Conservation (phyloP, 805 yeast genomes). For the Zygotorulaspora sp. region DNA sequence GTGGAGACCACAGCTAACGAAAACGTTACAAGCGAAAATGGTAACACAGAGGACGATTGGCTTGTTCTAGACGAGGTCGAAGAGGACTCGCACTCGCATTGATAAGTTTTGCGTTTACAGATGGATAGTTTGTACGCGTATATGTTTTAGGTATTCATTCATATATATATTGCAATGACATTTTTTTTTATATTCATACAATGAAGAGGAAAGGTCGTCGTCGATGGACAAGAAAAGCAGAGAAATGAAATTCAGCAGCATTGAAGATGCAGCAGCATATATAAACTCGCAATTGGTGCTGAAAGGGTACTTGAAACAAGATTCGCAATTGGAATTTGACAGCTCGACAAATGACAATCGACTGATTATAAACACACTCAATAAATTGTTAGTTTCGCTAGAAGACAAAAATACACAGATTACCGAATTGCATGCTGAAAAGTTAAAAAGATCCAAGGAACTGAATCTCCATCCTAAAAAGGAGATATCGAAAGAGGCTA, state of each 20-base stretch:
- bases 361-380: slow-evolving; percentile 22
- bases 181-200: slow-evolving; percentile 7
- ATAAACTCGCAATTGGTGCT: slow-evolving; percentile 21
- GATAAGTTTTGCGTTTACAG: not conserved
- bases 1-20: slow-evolving; percentile 70
- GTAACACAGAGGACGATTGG: slow-evolving; percentile 56
- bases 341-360: slow-evolving; percentile 13
- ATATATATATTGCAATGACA: slow-evolving; percentile 7
- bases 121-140: too few relatives aligned
- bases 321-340: slow-evolving; percentile 4
- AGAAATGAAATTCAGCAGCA: slow-evolving; percentile 10
- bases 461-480: not conserved
- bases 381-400: slow-evolving; percentile 18
- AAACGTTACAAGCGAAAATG: slow-evolving; percentile 37
- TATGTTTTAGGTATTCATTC: slow-evolving; percentile 2
- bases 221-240: too few relatives aligned
- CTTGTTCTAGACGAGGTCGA: slow-evolving; percentile 50
- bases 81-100: slow-evolving; percentile 9
- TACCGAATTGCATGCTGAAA: slow-evolving; percentile 5
- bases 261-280: slow-evolving; percentile 22
- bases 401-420: slow-evolving; percentile 15
- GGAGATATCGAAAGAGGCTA: not conserved
- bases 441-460: not conserved
- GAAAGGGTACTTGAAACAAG: slow-evolving; percentile 16
- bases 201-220: slow-evolving; percentile 4